phyloP scores from a whole-genome alignment of 225 moss, liverwort and hornwort genomes.

The Sphagnum contortum region DNA sequence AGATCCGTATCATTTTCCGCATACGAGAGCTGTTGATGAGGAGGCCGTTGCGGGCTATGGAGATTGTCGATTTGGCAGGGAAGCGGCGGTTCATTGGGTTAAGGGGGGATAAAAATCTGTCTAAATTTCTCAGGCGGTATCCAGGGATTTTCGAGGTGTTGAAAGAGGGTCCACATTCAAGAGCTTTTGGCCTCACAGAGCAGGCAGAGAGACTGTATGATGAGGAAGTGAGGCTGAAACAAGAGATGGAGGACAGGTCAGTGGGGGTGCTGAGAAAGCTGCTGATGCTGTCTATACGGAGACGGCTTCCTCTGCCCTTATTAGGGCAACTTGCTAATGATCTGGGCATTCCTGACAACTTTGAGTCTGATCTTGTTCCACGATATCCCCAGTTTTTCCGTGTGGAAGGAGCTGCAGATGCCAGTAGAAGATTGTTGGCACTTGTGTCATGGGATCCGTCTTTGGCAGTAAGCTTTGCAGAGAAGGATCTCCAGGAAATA shows the following conservation, averaged over 20 bases:
- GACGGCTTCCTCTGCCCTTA: slow-evolving; percentile 18
- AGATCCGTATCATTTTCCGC: slow-evolving; percentile 16
- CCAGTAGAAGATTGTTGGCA: slow-evolving; percentile 1
- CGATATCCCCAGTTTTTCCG: slow-evolving; percentile 7
- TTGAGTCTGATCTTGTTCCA: slow-evolving; percentile 6
- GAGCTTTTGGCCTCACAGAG: slow-evolving; percentile 30
- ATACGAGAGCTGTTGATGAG: slow-evolving; percentile 19
- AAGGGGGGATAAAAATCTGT: slow-evolving; percentile 1
- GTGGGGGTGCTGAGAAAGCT: slow-evolving; percentile 29
- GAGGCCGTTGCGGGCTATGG: slow-evolving; percentile 24
- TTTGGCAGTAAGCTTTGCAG: slow-evolving; percentile 8
- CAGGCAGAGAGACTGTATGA: slow-evolving; percentile 35
- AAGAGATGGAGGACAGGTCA: slow-evolving; percentile 19
- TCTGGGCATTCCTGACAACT: slow-evolving; percentile 18
- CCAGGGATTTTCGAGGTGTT: slow-evolving; percentile 37
- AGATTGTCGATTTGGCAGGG: slow-evolving; percentile 15
- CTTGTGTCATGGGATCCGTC: slow-evolving; percentile 6
- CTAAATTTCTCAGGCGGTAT: slow-evolving; percentile 7
- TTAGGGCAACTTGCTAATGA: slow-evolving; percentile 28
- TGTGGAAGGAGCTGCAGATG: background rate
- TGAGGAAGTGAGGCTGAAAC: slow-evolving; percentile 20
- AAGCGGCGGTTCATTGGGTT: slow-evolving; percentile 6
- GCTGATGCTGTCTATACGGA: slow-evolving; percentile 35
- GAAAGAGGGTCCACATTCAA: slow-evolving; percentile 10
- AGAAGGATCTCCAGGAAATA: slow-evolving; percentile 12